Evolutionary conservation across 2,329 filamentous ascomycete species (phyloP).

Genomic region (Pseudogymnoascus pannorum): DNA sequence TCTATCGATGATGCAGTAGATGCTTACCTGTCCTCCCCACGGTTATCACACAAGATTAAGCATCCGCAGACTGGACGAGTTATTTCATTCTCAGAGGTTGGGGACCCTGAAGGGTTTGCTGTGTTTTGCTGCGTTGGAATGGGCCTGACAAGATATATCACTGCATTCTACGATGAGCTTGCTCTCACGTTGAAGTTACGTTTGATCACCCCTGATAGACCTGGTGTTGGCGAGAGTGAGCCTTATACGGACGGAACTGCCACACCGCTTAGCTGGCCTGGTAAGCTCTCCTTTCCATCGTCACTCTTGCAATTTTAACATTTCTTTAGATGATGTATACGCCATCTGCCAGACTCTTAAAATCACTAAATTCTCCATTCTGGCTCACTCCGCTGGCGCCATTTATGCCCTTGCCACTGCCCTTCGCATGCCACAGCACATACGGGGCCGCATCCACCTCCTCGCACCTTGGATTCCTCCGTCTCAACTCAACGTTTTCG

Average conservation of each 20-base stretch:
- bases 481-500: slow-evolving; percentile 78
- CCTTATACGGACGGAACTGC: slow-evolving; percentile 72
- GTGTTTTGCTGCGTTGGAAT: slow-evolving; percentile 97
- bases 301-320: slow-evolving; percentile 18
- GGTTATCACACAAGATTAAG: slow-evolving; percentile 78
- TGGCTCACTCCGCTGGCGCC: slow-evolving; percentile 94
- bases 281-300: slow-evolving; percentile 41
- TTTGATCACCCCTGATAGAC: slow-evolving; percentile 87
- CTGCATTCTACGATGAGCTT: slow-evolving; percentile 94
- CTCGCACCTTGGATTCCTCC: slow-evolving; percentile 96
- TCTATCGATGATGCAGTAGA: slow-evolving; percentile 85
- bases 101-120: slow-evolving; percentile 81
- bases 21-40: slow-evolving; percentile 72
- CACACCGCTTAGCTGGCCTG: slow-evolving; percentile 88
- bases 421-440: slow-evolving; percentile 90
- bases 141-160: slow-evolving; percentile 92
- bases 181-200: slow-evolving; percentile 81
- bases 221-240: slow-evolving; percentile 89
- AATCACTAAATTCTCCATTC: slow-evolving; percentile 91
- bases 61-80: slow-evolving; percentile 79
- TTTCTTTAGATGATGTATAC: slow-evolving; percentile 64
- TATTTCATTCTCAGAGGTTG: slow-evolving; percentile 95
- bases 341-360: slow-evolving; percentile 87
- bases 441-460: slow-evolving; percentile 87
- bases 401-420: slow-evolving; percentile 96